phyloP scores from a whole-genome alignment of 73 alveolate species.

The Paramecium primaurelia region DNA sequence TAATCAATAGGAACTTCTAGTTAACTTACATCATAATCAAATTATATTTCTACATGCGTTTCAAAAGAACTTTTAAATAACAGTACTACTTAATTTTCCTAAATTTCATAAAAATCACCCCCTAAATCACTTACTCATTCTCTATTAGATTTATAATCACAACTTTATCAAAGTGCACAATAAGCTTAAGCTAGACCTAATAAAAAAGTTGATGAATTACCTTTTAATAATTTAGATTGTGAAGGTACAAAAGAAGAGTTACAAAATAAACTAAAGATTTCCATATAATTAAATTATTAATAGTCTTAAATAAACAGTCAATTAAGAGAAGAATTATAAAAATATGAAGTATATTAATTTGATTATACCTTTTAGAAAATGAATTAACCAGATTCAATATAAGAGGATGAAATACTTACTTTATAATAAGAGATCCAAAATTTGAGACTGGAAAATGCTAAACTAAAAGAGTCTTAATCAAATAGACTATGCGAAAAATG shows the following conservation, averaged over 20 bases:
- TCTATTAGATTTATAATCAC: neutral
- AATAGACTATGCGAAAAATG: neutral
- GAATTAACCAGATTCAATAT: neutral
- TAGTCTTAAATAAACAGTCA: neutral
- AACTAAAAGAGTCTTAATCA: neutral
- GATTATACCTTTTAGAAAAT: neutral
- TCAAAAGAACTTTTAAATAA: neutral
- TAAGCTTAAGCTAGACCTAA: neutral
- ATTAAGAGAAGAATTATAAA: neutral
- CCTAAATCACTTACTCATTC: slow-evolving; percentile 12
- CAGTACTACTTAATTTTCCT: neutral
- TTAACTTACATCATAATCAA: neutral
- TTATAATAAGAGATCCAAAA: neutral
- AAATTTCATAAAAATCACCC: slow-evolving; percentile 9
- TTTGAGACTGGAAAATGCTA: neutral
- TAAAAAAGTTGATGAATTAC: neutral
- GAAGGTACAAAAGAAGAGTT: slow-evolving; percentile 14
- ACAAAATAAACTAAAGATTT: neutral
- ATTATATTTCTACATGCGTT: neutral
- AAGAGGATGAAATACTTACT: neutral
- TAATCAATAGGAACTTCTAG: neutral
- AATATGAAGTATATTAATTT: neutral
- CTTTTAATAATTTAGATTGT: neutral
- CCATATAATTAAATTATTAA: neutral
- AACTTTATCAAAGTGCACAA: neutral